A percentile compares a stretch with the other conserved stretches of the same genome.
Evolutionary conservation across 352 stramenopile genomes (phyloP).

Genomic region (Phytophthora europaea): DNA sequence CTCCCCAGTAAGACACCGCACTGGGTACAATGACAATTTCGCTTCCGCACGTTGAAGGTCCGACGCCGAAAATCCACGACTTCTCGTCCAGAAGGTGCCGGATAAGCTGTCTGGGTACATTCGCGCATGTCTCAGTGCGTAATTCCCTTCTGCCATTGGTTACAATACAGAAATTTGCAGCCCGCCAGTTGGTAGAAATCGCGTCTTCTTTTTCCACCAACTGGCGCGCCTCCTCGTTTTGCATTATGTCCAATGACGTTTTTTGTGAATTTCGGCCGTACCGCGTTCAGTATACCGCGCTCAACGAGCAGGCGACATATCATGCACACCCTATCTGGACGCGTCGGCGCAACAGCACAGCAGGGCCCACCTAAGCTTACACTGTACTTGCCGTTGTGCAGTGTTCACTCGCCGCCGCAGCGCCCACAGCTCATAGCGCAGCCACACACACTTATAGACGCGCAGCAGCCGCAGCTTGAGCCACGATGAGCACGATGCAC

Average conservation of each 20-base stretch:
- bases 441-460: not conserved
- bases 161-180: not conserved
- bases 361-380: not conserved
- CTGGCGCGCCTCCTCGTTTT: not conserved
- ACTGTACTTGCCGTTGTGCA: not conserved
- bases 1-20: not conserved
- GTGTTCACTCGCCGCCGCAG: no score
- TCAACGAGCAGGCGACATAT: conserved; percentile 39
- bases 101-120: not conserved
- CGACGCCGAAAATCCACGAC: conserved; percentile 1
- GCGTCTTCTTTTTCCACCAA: not conserved
- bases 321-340: conserved; percentile 37
- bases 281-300: conserved; percentile 8
- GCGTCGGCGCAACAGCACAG: not conserved
- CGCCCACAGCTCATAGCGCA: not conserved
- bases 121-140: not conserved
- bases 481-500: conserved; percentile 55
- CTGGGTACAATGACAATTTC: not conserved
- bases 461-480: not conserved
- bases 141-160: not conserved
- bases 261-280: no score
- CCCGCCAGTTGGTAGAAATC: not conserved
- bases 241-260: not conserved
- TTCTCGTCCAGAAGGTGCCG: not conserved
- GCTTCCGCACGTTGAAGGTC: not conserved